These are phyloP conservation scores for Tuctoria greenei DNA, from an alignment of 176 grass and related monocot genomes.

Conservation along the genomic window DNA sequence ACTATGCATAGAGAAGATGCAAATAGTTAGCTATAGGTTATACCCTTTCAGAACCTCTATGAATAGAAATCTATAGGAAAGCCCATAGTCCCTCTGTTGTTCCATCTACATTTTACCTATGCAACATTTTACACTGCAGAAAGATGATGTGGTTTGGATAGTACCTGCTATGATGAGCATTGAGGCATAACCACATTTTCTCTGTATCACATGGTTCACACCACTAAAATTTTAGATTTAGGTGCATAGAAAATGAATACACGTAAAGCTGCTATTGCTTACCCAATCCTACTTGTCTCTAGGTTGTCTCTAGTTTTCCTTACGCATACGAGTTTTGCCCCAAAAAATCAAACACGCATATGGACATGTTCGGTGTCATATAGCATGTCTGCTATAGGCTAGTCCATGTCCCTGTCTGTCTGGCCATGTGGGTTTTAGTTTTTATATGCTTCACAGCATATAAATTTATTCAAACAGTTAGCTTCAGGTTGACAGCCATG, in stretches of 20 bases:
- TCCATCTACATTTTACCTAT: neutral
- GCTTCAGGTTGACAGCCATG: slow-evolving; percentile 3
- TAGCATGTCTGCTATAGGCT: slow-evolving; percentile 46
- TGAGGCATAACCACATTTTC: neutral
- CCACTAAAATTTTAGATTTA: slow-evolving; percentile 8
- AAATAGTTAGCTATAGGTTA: neutral
- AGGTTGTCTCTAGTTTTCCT: slow-evolving; percentile 42
- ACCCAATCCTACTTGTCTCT: slow-evolving; percentile 42
- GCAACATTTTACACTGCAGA: neutral
- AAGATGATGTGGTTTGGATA: slow-evolving; percentile 9
- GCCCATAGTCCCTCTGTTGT: neutral
- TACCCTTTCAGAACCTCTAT: neutral
- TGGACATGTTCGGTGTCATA: slow-evolving; percentile 37
- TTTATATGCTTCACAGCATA: slow-evolving; percentile 30
- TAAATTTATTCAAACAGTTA: slow-evolving; percentile 16
- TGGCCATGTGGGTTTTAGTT: slow-evolving; percentile 22
- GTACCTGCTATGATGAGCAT: neutral
- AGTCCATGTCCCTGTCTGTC: slow-evolving; percentile 44
- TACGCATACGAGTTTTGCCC: slow-evolving; percentile 31
- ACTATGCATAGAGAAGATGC: neutral
- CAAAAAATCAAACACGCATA: slow-evolving; percentile 35
- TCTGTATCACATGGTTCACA: too few relatives aligned
- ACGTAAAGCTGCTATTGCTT: slow-evolving; percentile 33
- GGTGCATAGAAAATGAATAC: slow-evolving; percentile 7
- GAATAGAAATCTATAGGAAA: neutral